Conservation (phyloP, 257 asterid genomes). For the Cruciata laevipes region DNA sequence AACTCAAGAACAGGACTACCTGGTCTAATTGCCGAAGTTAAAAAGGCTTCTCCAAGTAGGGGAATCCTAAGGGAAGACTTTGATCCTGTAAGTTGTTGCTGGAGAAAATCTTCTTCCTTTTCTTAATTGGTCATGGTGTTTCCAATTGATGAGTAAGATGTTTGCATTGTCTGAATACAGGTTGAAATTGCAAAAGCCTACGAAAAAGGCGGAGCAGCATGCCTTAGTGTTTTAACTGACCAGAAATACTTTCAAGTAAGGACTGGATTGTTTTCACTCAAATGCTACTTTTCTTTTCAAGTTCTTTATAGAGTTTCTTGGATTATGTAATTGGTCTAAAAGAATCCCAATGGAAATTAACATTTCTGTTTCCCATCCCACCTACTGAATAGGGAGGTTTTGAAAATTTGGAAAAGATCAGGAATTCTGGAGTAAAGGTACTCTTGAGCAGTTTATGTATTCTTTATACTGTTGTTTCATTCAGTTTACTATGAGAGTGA, state of each 20-base stretch:
- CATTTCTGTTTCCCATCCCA: slow-evolving; percentile 1
- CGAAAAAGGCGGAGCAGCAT: slow-evolving; percentile 93
- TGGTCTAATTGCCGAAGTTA: slow-evolving; percentile 85
- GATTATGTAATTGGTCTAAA: background rate
- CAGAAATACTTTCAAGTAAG: slow-evolving; percentile 73
- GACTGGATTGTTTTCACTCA: background rate
- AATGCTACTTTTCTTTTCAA: background rate
- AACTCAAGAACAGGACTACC: slow-evolving; percentile 61
- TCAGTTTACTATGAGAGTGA: background rate
- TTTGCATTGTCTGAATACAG: slow-evolving; percentile 27
- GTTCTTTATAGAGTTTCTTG: background rate
- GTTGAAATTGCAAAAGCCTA: slow-evolving; percentile 87
- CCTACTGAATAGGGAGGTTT: slow-evolving; percentile 62
- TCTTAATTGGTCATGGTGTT: background rate
- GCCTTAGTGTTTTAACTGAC: slow-evolving; percentile 88
- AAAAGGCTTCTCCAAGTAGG: slow-evolving; percentile 92
- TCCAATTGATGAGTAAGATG: background rate
- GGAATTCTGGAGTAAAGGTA: slow-evolving; percentile 74
- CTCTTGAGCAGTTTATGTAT: slow-evolving; percentile 4
- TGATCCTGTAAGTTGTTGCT: slow-evolving; percentile 59
- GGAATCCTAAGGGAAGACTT: slow-evolving; percentile 79
- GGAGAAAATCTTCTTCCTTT: background rate
- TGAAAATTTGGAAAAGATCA: slow-evolving; percentile 68
- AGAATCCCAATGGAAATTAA: slow-evolving; percentile 6
- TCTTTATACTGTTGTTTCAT: background rate